Evolutionary conservation across 306 rosid species (phyloP).

Genomic region (Spatholobus suberectus): DNA sequence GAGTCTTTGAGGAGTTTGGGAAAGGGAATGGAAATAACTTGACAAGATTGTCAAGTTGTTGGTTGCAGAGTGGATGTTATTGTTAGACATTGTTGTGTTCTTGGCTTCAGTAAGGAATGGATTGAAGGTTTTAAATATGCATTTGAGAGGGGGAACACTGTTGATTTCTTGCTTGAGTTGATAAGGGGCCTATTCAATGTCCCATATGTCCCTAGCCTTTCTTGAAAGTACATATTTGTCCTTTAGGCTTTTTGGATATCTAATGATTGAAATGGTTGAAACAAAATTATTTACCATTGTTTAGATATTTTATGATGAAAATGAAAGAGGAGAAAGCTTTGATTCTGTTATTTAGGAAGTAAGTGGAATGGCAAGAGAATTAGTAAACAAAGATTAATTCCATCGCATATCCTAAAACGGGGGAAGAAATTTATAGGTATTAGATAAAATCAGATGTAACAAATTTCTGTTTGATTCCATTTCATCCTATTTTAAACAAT

Average conservation of each 20-base stretch:
- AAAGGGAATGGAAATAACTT: constrained; percentile 65
- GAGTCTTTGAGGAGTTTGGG: constrained; percentile 87
- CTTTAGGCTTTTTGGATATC: not conserved
- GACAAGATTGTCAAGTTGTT: constrained; percentile 50
- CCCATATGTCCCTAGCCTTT: not conserved
- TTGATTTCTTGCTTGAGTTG: constrained; percentile 30
- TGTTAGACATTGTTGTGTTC: constrained; percentile 46
- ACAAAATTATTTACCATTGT: not conserved
- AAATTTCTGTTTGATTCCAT: not conserved
- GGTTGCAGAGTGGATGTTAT: constrained; percentile 25
- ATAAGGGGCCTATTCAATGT: not conserved
- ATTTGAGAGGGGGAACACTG: constrained; percentile 48
- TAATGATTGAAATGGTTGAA: not conserved
- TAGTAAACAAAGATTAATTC: not conserved
- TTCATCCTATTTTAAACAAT: not conserved
- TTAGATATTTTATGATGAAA: not conserved
- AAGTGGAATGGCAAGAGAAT: not conserved
- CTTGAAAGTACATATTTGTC: not conserved
- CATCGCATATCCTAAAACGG: not conserved
- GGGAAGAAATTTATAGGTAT: not conserved
- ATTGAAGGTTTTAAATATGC: constrained; percentile 61
- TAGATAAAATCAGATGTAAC: not conserved
- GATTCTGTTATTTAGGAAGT: not conserved
- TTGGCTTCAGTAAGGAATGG: constrained; percentile 47
- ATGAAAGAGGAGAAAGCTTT: not conserved